Base-by-base conservation (phyloP, 352 stramenopile genomes). In the Phytophthora tentaculata region DNA sequence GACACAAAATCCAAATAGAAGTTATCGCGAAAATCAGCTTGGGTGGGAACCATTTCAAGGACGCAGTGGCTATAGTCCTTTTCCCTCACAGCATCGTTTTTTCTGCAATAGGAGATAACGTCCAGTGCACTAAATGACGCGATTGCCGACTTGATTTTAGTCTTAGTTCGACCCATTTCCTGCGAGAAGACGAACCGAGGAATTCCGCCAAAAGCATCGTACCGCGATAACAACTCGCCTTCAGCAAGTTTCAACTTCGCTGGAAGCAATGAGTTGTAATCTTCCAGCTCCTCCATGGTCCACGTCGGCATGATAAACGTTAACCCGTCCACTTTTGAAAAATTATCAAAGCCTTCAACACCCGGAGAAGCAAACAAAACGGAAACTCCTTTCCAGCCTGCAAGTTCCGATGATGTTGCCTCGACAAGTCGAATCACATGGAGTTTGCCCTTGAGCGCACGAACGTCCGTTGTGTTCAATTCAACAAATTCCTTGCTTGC, bases 401-500 rank as follows among this genome's bases (percentile, higher is more conserved):
- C 32, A 28, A 67, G 41, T 12, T 49, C 0, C 28, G 50, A 22
- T 6, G 60, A 67, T 13, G n/a, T 50, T 23, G 29, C 56, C 4
- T 76, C 62, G 20, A 76, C 64, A 24, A 76, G 68, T 24, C 68
- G 68, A 62, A 76, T 16, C 32, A 76, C 62, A 49, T 16, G 8
- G 19, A n/a, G n/a, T 50, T 50, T 50, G n/a, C 5, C n/a, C 43
- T 17, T 13, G 19, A 50, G 28, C 28, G 28, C 28, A 32, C 28
- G 28, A 32, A 32, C 28, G 9, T 32, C 28, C 9, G 28, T 32
- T 32, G 5, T 32, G 28, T 32, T 32, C 28, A 32, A 32, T 8
- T 32, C 28, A 8, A 32, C 28, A 32, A 32, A 32, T 32, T 32
- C 28, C 28, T 5, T 32, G 28, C 28, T 32, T 32, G 28, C 28